A percentile compares a stretch with the other conserved stretches of the same genome.
phyloP scores from a whole-genome alignment of 768 basidiomycete species.

The Dacryopinax primogenitus region DNA sequence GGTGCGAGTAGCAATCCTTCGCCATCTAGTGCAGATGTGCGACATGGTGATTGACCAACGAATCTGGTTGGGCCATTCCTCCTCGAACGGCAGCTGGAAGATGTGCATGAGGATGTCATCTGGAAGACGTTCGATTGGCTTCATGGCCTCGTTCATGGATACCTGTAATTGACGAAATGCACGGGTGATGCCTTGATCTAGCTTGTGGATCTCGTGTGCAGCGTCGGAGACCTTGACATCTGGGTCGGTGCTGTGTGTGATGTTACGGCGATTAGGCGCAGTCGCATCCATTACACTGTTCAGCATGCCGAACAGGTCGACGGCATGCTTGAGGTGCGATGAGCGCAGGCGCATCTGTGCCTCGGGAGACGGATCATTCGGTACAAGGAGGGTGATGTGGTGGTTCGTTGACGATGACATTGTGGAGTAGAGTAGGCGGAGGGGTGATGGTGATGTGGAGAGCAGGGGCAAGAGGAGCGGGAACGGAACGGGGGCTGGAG shows the following conservation, averaged over 20 bases:
- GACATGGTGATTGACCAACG: neutral
- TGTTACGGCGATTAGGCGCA: neutral
- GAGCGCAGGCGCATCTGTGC: neutral
- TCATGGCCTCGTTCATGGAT: neutral
- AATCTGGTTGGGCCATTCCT: neutral
- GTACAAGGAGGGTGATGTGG: neutral
- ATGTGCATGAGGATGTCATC: slow-evolving; percentile 7
- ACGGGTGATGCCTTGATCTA: neutral
- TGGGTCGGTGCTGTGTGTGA: slow-evolving; percentile 5
- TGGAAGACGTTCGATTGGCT: neutral
- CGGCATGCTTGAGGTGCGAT: neutral
- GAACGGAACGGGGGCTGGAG: neutral
- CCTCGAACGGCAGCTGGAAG: slow-evolving; percentile 1
- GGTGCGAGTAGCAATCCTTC: neutral
- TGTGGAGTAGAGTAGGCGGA: neutral
- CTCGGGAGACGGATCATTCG: neutral
- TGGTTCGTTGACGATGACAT: neutral
- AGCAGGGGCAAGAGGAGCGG: neutral
- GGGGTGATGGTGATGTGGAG: neutral
- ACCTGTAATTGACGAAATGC: neutral
- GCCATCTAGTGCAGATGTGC: neutral
- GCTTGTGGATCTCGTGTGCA: neutral
- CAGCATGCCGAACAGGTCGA: slow-evolving; percentile 7
- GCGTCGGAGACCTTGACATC: slow-evolving; percentile 2
- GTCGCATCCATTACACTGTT: neutral